These are phyloP conservation scores for Tetrahymena borealis DNA, from an alignment of 73 alveolate species.

Conservation along the genomic window DNA sequence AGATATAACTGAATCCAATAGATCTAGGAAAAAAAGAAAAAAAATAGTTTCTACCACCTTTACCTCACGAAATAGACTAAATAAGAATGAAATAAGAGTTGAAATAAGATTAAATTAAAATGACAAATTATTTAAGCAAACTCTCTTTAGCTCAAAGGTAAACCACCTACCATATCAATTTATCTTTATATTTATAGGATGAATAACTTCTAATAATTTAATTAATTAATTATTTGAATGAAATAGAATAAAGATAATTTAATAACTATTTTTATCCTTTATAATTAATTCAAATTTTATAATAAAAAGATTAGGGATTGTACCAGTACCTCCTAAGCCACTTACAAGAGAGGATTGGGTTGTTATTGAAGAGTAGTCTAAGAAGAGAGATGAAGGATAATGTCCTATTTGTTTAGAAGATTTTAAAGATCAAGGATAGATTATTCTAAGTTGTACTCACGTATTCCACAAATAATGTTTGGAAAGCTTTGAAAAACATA, in stretches of 20 bases:
- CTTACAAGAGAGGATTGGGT: background rate
- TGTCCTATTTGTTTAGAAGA: background rate
- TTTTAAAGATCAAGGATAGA: background rate
- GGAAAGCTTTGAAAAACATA: background rate
- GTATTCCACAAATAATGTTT: background rate
- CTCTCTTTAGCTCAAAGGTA: background rate
- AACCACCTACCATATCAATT: background rate
- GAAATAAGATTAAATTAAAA: background rate
- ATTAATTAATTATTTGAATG: background rate
- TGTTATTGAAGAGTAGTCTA: background rate
- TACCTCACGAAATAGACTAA: background rate
- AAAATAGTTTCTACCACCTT: background rate
- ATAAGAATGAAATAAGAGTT: background rate
- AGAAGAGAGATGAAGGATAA: background rate
- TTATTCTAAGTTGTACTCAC: background rate
- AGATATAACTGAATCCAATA: background rate
- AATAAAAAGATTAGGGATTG: background rate
- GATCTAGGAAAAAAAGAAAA: background rate
- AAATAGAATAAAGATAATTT: background rate
- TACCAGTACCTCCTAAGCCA: background rate
- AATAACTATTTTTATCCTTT: no score
- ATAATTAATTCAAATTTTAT: no score
- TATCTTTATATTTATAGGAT: background rate
- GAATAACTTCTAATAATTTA: background rate
- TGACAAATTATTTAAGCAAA: background rate